A percentile compares a stretch with the other conserved stretches of the same genome.
Conservation (phyloP, 306 rosid species). For the Dicorynia guianensis region DNA sequence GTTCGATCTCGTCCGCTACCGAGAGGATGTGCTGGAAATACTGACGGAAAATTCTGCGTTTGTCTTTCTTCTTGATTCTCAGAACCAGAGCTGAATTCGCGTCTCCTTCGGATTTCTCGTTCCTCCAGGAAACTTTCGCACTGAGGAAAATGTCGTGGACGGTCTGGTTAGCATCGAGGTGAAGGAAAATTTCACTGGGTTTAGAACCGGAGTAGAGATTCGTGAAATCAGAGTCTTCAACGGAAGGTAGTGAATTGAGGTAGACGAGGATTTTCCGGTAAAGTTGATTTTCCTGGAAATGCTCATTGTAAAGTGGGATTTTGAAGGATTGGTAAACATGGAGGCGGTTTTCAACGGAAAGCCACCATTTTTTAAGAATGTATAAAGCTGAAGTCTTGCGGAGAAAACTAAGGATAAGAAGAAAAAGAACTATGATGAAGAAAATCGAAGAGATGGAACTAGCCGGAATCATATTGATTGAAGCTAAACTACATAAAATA, state of each 20-base stretch:
- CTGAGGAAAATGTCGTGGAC: constrained; percentile 78
- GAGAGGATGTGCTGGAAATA: constrained; percentile 86
- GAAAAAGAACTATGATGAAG: constrained; percentile 42
- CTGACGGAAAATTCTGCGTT: constrained; percentile 78
- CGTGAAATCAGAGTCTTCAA: constrained; percentile 80
- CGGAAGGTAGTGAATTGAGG: constrained; percentile 76
- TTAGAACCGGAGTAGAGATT: constrained; percentile 82
- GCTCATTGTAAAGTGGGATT: constrained; percentile 64
- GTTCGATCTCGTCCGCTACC: constrained; percentile 71
- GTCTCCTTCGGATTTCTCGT: constrained; percentile 29
- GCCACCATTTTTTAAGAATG: constrained; percentile 63
- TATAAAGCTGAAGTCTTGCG: constrained; percentile 68
- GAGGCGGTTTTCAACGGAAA: constrained; percentile 58
- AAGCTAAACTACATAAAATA: background rate
- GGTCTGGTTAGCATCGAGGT: constrained; percentile 58
- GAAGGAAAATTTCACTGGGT: constrained; percentile 74
- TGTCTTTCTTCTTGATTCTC: constrained; percentile 68
- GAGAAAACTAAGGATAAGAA: constrained; percentile 51
- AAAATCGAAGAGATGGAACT: constrained; percentile 39
- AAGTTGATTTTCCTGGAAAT: constrained; percentile 76
- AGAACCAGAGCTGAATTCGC: constrained; percentile 52
- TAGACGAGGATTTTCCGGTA: constrained; percentile 67
- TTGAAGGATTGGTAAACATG: constrained; percentile 76
- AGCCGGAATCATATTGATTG: constrained; percentile 30
- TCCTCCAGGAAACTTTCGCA: constrained; percentile 73